A percentile compares a stretch with the other conserved stretches of the same genome.
Evolutionary conservation across 495 filamentous ascomycete genomes (phyloP).

Genomic region (Hypoxylon intermedium): DNA sequence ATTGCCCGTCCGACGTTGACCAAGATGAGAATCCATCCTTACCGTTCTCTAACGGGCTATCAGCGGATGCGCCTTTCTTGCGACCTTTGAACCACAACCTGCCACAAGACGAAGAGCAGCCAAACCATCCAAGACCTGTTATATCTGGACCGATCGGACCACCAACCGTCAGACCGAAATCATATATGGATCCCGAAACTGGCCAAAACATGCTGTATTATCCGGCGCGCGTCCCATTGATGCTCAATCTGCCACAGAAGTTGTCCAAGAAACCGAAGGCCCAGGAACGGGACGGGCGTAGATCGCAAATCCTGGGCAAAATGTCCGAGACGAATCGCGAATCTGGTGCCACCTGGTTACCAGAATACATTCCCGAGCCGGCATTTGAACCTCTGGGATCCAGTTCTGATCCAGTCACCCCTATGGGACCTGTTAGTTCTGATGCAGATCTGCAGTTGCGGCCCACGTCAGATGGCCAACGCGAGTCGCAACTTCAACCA

Average conservation of each 20-base stretch:
- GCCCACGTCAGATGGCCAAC: background rate
- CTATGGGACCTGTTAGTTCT: slow-evolving; percentile 2
- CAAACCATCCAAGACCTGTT: slow-evolving; percentile 19
- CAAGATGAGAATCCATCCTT: slow-evolving; percentile 36
- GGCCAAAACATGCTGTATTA: slow-evolving; percentile 89
- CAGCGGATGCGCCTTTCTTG: slow-evolving; percentile 21
- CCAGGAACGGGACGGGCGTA: slow-evolving; percentile 67
- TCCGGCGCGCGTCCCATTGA: slow-evolving; percentile 90
- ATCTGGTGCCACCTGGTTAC: slow-evolving; percentile 53
- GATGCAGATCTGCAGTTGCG: slow-evolving; percentile 6
- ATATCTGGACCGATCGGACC: slow-evolving; percentile 31
- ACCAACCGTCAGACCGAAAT: slow-evolving; percentile 58
- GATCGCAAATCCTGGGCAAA: slow-evolving; percentile 65
- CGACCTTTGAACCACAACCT: slow-evolving; percentile 30
- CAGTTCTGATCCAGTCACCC: slow-evolving; percentile 6
- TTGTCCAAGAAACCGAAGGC: slow-evolving; percentile 76
- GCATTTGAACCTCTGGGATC: slow-evolving; percentile 43
- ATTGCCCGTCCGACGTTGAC: slow-evolving; percentile 66
- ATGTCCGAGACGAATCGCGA: slow-evolving; percentile 47
- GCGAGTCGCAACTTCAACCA: slow-evolving; percentile 11
- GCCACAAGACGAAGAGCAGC: slow-evolving; percentile 20
- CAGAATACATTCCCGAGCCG: slow-evolving; percentile 47
- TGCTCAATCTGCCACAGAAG: slow-evolving; percentile 89
- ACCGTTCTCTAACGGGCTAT: slow-evolving; percentile 38
- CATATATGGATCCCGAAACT: slow-evolving; percentile 68